A percentile compares a stretch with the other conserved stretches of the same genome.
Evolutionary conservation across 75 land plant genomes (phyloP).

Genomic region (Isoetes taiwanensis): DNA sequence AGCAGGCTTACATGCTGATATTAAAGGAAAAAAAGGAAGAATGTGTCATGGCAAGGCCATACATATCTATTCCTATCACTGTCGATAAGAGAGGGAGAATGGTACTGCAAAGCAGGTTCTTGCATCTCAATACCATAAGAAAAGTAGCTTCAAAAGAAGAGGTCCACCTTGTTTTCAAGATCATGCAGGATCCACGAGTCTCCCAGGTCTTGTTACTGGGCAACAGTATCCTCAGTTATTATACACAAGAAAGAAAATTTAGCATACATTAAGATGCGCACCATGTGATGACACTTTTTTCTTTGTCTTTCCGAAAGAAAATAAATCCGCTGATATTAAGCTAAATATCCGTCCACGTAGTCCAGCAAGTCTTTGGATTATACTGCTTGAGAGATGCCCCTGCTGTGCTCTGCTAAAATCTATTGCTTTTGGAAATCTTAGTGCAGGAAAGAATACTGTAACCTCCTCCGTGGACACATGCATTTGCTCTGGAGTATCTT

Average conservation of each 20-base stretch:
- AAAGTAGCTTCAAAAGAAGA: too few relatives aligned
- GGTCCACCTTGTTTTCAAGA: neutral
- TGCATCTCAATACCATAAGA: too few relatives aligned
- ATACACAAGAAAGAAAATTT: neutral
- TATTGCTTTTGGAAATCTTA: constrained; percentile 44
- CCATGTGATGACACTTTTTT: constrained; percentile 49
- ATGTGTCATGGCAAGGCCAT: too few relatives aligned
- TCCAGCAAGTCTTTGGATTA: constrained; percentile 38
- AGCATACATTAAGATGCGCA: neutral
- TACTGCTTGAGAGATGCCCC: constrained; percentile 27
- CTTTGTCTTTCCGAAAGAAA: constrained; percentile 14
- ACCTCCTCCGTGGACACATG: constrained; percentile 41
- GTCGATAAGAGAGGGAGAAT: too few relatives aligned
- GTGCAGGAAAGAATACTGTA: constrained; percentile 57
- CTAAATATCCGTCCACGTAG: constrained; percentile 54
- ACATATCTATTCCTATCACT: too few relatives aligned
- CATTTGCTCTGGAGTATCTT: constrained; percentile 27
- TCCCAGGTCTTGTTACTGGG: neutral
- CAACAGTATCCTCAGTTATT: neutral
- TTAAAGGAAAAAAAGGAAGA: too few relatives aligned
- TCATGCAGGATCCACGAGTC: neutral
- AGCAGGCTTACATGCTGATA: too few relatives aligned
- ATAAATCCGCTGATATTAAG: constrained; percentile 40
- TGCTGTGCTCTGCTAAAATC: constrained; percentile 41
- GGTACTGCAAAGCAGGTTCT: too few relatives aligned